Evolutionary conservation across 2,329 filamentous ascomycete species (phyloP), one percentile per base, ranked within the genome.

Genomic region (Neopestalotiopsis clavispora): DNA sequence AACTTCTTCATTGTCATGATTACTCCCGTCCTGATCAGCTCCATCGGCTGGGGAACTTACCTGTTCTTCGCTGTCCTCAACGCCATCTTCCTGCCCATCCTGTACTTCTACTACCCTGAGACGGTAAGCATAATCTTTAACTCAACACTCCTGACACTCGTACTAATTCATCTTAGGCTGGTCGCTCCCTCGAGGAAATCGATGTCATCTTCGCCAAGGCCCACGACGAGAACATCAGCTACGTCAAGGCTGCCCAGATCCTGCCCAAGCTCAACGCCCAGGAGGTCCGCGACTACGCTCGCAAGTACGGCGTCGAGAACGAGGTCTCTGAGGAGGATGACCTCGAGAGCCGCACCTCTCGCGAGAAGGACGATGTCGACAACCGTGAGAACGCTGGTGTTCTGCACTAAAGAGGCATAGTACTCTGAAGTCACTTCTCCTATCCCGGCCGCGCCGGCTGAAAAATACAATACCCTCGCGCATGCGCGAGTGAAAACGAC

Each of bases 121-220:
- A 87, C 85, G 12, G 45, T 52, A 52, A 52, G 45, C 7, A 38
- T 52, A 6, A 3, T 23, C 45, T 20, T 6, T 3, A n/a, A 0
- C n/a, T n/a, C 3, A n/a, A 38, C 34, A 2, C 1, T 9, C 9
- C 9, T n/a, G 1, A 9, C n/a, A 52, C 3, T 9, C 45, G 12
- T 52, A 20, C 17, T n/a, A n/a, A 23, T 9, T 2, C 45, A n/a
- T 23, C 45, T n/a, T 7, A 52, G 45, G 82, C 82, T 59, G 80
- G 79, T 23, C 75, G 86, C 45, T 83, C 80, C 28, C 78, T 89
- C 58, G 86, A 89, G 74, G 86, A 89, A 76, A 89, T 89, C 65
- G 86, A 89, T 71, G 84, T 84, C 58, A 87, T 90, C 67, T 90
- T 90, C 69, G 87, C 85, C 75, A 90, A 90, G 80, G 87, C 87